Evolutionary conservation across 805 yeast genomes (phyloP), one percentile per base, ranked within the genome.

Genomic region (Scheffersomyces lignosus): DNA sequence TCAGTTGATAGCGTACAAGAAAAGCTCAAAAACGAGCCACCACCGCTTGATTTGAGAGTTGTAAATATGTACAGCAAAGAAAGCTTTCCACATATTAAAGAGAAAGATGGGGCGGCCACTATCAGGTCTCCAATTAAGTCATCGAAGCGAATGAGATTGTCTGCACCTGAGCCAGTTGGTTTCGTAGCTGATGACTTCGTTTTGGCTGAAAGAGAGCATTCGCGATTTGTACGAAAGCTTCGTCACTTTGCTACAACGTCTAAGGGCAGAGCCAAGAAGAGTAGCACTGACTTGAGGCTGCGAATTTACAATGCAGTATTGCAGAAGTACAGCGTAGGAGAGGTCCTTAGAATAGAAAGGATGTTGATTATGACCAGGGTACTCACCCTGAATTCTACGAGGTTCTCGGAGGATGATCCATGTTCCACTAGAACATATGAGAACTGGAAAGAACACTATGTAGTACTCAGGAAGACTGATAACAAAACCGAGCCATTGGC

Each of bases 361-460:
- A 79, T 86, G 78, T 63, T 90, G 14, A 87, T 87, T 0, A 63
- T 80, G 62, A 73, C 80, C 13, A 81, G 80, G 50, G 52, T 50
- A 22, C 52, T 70, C 9, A 57, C 66, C 4, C 22, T 27, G 5
- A 42, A 51, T 1, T 45, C 58, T 9, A 37, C 40, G 7, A 27
- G 35, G 3, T 71, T 74, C 40, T 66, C 72, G 10, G 87, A 81
- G 41, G 53, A 60, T 7, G 80, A 77, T 38, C 63, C 71, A 1
- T 66, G 70, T 17, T 78, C 77, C 27, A 69, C 86, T 0, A 61
- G 83, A 35, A 71, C 85, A 1, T 43, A 70, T 7, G 90, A 86
- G 39, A 62, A 88, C 32, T 88, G 96, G 93, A 78, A 73, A 42
- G 96, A 90, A 54, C 87, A 80, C 52, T 64, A 79, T 18, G 83